Evolutionary conservation across 2,329 filamentous ascomycete species (phyloP).

Genomic region (Drechslera avenae): DNA sequence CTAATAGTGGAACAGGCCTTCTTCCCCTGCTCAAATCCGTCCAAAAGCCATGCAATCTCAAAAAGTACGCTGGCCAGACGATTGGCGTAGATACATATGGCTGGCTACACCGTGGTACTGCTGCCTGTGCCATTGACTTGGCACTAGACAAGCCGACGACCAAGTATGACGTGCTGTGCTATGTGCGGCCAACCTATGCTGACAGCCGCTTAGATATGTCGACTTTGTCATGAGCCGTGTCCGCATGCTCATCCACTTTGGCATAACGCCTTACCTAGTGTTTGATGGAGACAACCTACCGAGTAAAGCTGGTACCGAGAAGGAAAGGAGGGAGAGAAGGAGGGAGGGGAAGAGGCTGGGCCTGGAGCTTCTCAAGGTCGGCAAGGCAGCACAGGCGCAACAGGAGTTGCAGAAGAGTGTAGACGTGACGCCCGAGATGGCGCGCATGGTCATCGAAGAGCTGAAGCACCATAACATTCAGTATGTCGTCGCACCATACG

Average conservation of each 20-base stretch:
- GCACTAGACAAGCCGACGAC: conserved; percentile 85
- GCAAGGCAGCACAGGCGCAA: conserved; percentile 79
- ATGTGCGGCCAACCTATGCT: conserved; percentile 2
- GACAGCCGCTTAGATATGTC: conserved; percentile 69
- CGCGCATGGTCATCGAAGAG: conserved; percentile 86
- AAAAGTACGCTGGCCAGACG: conserved; percentile 84
- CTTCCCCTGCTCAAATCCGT: conserved; percentile 95
- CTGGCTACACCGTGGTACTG: conserved; percentile 93
- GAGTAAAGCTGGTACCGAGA: conserved; percentile 88
- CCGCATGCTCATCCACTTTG: conserved; percentile 91
- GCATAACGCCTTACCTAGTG: conserved; percentile 90
- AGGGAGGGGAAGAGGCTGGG: conserved; percentile 78
- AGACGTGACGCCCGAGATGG: conserved; percentile 96
- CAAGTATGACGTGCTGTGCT: conserved; percentile 63
- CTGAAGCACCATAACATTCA: conserved; percentile 79
- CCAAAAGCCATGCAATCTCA: conserved; percentile 83
- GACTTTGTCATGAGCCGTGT: conserved; percentile 90
- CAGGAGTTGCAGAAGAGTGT: conserved; percentile 92
- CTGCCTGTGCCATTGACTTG: conserved; percentile 88
- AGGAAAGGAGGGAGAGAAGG: conserved; percentile 73
- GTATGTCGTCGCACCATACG: conserved; percentile 94
- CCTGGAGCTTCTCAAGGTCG: conserved; percentile 78
- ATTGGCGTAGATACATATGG: conserved; percentile 97
- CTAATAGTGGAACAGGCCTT: conserved; percentile 65
- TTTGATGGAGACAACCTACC: conserved; percentile 96